Evolutionary conservation across 805 yeast genomes (phyloP).

Genomic region (Wickerhamiella lipophila): DNA sequence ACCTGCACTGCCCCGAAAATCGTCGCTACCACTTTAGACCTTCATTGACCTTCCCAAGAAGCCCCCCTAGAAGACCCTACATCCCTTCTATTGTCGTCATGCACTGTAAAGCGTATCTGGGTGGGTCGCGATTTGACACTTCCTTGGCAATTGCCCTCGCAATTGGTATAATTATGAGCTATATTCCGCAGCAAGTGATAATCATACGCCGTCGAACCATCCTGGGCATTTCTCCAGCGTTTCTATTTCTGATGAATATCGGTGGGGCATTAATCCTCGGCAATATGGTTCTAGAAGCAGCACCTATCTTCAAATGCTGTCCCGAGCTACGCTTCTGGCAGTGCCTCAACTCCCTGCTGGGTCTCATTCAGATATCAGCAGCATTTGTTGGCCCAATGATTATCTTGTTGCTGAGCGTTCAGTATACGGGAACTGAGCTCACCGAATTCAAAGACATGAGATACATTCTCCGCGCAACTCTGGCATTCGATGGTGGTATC

Average conservation of each 20-base stretch:
- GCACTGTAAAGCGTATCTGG: conserved; percentile 11
- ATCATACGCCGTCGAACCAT: conserved; percentile 48
- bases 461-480: conserved; percentile 6
- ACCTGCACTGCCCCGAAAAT: no score
- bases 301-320: conserved; percentile 44
- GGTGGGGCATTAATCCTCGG: conserved; percentile 55
- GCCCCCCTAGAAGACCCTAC: no score
- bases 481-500: conserved; percentile 18
- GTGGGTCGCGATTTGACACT: conserved; percentile 30
- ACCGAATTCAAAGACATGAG: conserved; percentile 29
- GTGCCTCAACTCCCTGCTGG: conserved; percentile 22
- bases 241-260: conserved; percentile 51
- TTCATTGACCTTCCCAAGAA: no score
- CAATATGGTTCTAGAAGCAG: conserved; percentile 50
- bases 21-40: no score
- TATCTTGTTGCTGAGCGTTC: conserved; percentile 22
- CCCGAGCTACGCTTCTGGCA: conserved; percentile 16
- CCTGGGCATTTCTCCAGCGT: conserved; percentile 67
- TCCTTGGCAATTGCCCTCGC: conserved; percentile 42
- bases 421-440: conserved; percentile 16
- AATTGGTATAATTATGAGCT: conserved; percentile 54
- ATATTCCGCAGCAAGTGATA: conserved; percentile 60
- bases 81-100: background rate
- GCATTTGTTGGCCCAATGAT: conserved; percentile 20
- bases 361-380: conserved; percentile 21